Evolutionary conservation across 352 stramenopile genomes (phyloP).

Genomic region (Phytophthora niederhauseri): DNA sequence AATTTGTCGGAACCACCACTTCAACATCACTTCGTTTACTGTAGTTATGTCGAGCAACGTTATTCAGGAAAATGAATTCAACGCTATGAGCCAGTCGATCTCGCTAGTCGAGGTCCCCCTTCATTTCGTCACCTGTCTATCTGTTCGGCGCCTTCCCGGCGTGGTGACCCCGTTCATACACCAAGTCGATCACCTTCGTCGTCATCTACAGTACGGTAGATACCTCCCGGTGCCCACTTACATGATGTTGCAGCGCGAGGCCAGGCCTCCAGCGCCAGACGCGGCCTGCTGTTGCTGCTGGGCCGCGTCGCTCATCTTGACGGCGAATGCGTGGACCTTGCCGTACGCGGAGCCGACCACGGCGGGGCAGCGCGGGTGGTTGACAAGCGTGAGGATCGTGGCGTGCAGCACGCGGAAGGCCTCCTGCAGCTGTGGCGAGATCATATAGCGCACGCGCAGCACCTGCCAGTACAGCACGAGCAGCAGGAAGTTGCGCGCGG

Average conservation of each 20-base stretch:
- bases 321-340: slow-evolving; percentile 73
- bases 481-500: slow-evolving; percentile 86
- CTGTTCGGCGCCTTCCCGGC: slow-evolving; percentile 3
- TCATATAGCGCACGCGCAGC: slow-evolving; percentile 92
- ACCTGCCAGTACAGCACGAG: slow-evolving; percentile 92
- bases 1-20: not conserved
- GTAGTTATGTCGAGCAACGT: not conserved
- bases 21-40: not conserved
- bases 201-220: slow-evolving; percentile 7
- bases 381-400: slow-evolving; percentile 58
- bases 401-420: slow-evolving; percentile 77
- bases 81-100: slow-evolving; percentile 11
- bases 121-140: slow-evolving; percentile 30
- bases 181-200: not conserved
- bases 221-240: slow-evolving; percentile 28
- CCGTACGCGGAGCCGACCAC: slow-evolving; percentile 58
- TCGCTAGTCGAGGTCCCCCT: slow-evolving; percentile 21
- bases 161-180: slow-evolving; percentile 1
- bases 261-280: slow-evolving; percentile 38
- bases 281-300: slow-evolving; percentile 47
- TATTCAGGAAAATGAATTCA: slow-evolving; percentile 12
- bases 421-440: slow-evolving; percentile 86
- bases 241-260: slow-evolving; percentile 74
- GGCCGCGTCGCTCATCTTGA: slow-evolving; percentile 69
- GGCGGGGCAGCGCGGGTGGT: slow-evolving; percentile 73